These are phyloP conservation scores for Amanita exitialis DNA, from an alignment of 768 basidiomycete species.

Conservation along the genomic window DNA sequence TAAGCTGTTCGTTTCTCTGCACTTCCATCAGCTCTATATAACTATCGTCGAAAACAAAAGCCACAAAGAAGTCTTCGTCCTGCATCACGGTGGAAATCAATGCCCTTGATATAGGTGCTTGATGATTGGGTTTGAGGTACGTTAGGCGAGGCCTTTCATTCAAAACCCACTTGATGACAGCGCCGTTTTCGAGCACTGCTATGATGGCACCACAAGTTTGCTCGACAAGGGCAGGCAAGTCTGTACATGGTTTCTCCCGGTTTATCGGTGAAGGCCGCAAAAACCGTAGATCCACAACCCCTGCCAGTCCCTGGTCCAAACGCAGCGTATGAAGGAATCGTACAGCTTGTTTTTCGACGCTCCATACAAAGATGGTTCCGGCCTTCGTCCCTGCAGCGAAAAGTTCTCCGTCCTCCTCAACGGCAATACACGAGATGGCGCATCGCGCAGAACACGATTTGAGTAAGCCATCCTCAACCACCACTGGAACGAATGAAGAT, in stretches of 20 bases:
- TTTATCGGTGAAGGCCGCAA: constrained; percentile 11
- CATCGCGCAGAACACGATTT: constrained; percentile 38
- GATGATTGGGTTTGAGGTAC: constrained; percentile 34
- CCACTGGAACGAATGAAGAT: constrained; percentile 32
- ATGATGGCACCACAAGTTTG: constrained; percentile 23
- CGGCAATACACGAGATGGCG: constrained; percentile 48
- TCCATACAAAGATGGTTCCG: constrained; percentile 58
- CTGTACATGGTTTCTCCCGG: constrained; percentile 13
- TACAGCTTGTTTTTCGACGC: constrained; percentile 30
- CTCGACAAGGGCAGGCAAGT: constrained; percentile 16
- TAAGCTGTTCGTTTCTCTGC: constrained; percentile 28
- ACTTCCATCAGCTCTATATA: constrained; percentile 52
- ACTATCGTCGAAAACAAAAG: constrained; percentile 59
- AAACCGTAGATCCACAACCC: constrained; percentile 48
- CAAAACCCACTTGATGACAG: constrained; percentile 45
- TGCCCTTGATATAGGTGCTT: constrained; percentile 33
- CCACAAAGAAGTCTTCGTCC: constrained; percentile 38
- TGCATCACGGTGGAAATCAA: constrained; percentile 38
- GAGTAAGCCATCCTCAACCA: constrained; percentile 41
- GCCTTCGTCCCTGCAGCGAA: constrained; percentile 66
- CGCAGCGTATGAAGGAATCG: constrained; percentile 30
- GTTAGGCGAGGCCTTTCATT: constrained; percentile 19
- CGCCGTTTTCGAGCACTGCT: constrained; percentile 50
- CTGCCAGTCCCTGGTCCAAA: constrained; percentile 31
- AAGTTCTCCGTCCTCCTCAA: constrained; percentile 50